Percentiles rank a stretch among this genome's conserved stretches.
Evolutionary conservation across 176 grass and related monocot species (phyloP).

Genomic region (Hordeum marinum): DNA sequence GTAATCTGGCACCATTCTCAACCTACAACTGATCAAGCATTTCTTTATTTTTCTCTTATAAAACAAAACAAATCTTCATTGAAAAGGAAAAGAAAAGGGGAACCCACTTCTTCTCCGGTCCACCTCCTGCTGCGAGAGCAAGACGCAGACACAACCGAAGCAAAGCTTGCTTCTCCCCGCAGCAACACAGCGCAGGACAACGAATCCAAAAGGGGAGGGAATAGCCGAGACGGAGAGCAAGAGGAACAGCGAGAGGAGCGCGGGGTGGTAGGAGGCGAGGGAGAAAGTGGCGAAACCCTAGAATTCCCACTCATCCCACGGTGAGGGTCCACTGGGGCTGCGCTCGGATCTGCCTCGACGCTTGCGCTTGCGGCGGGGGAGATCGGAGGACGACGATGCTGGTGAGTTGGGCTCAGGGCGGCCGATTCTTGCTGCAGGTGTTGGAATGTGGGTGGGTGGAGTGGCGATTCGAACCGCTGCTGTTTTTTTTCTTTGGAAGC

Average conservation of each 20-base stretch:
- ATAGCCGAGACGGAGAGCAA: neutral
- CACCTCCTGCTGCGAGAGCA: slow-evolving; percentile 39
- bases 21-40: neutral
- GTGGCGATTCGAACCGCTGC: neutral
- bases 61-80: neutral
- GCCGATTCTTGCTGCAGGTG: neutral
- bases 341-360: slow-evolving; percentile 34
- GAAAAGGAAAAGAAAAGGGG: neutral
- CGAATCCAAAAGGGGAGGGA: slow-evolving; percentile 14
- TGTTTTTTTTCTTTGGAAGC: neutral
- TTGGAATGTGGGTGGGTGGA: slow-evolving; percentile 33
- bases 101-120: slow-evolving; percentile 36
- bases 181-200: slow-evolving; percentile 28
- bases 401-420: neutral
- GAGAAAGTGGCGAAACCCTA: slow-evolving; percentile 5
- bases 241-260: neutral
- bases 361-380: slow-evolving; percentile 29
- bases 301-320: neutral
- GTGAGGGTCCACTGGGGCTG: neutral
- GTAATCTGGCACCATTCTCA: neutral
- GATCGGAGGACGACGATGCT: slow-evolving; percentile 15
- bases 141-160: slow-evolving; percentile 22
- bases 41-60: neutral
- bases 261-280: neutral
- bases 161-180: slow-evolving; percentile 49